Conservation (phyloP, 345 rosid genomes). For the Raphanus sativus region DNA sequence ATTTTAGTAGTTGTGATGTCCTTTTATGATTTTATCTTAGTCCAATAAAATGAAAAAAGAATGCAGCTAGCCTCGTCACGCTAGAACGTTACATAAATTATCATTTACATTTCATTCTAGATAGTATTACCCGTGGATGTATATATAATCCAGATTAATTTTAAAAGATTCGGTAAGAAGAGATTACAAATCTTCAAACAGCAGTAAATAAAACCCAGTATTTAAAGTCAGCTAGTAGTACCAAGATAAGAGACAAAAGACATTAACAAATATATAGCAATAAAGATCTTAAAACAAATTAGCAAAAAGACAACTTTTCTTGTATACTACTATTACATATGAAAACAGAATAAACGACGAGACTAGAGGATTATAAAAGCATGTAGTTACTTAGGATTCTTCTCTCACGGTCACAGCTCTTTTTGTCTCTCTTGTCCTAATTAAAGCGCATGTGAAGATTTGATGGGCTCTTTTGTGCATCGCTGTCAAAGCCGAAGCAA, state of each 20-base stretch:
- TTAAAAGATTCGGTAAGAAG: neutral
- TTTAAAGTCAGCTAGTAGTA: neutral
- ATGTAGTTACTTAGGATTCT: slow-evolving; percentile 33
- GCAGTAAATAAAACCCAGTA: neutral
- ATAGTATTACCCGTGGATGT: neutral
- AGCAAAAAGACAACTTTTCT: slow-evolving; percentile 24
- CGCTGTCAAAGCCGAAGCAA: slow-evolving; percentile 24
- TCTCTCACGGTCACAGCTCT: slow-evolving; percentile 14
- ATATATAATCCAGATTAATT: neutral
- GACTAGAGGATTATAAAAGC: slow-evolving; percentile 10
- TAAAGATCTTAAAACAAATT: slow-evolving; percentile 12
- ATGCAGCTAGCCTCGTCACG: neutral
- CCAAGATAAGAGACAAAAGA: neutral
- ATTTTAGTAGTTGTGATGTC: slow-evolving; percentile 17
- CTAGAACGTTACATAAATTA: too few species aligned
- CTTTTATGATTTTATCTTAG: neutral
- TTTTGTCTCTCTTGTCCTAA: slow-evolving; percentile 17
- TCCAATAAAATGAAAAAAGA: neutral
- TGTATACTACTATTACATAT: slow-evolving; percentile 1
- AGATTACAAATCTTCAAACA: neutral
- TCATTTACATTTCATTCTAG: neutral
- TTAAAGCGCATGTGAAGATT: slow-evolving; percentile 26
- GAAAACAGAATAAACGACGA: slow-evolving; percentile 29
- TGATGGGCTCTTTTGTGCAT: slow-evolving; percentile 29
- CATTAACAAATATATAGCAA: slow-evolving; percentile 3